phyloP scores from a whole-genome alignment of 2,329 filamentous ascomycete genomes.

The Aspergillus hortae region DNA sequence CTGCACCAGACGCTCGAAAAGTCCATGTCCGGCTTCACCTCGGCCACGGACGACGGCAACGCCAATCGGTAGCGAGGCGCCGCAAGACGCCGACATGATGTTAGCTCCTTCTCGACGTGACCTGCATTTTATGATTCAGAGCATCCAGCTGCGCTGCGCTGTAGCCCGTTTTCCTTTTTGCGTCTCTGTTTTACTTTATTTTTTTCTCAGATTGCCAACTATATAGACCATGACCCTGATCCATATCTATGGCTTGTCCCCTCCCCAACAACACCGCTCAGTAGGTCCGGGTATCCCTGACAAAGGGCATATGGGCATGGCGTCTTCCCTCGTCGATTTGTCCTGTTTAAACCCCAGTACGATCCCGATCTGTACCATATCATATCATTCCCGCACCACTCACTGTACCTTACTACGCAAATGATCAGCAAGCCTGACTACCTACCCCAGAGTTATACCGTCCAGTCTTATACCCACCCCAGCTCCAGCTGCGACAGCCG shows the following conservation, averaged over 20 bases:
- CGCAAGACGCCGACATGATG: background rate
- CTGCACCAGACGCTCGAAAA: conserved; percentile 17
- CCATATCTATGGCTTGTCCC: conserved; percentile 13
- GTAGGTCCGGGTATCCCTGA: conserved; percentile 15
- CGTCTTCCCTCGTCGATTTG: background rate
- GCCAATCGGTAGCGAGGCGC: background rate
- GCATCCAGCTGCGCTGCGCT: conserved; percentile 9
- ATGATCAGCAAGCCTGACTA: too few species aligned
- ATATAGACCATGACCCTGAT: conserved; percentile 14
- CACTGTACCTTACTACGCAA: too few species aligned
- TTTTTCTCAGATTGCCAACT: conserved; percentile 12
- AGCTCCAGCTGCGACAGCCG: too few species aligned
- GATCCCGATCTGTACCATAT: background rate
- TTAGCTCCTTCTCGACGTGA: background rate
- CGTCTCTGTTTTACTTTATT: conserved; percentile 2
- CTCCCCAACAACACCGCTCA: conserved; percentile 8
- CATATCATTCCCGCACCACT: too few species aligned
- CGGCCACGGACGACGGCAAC: conserved; percentile 12
- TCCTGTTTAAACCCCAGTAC: background rate
- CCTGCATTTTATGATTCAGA: background rate
- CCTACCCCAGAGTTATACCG: too few species aligned
- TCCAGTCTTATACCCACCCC: too few species aligned
- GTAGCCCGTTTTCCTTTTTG: conserved; percentile 7
- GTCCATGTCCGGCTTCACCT: conserved; percentile 12
- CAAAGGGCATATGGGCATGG: conserved; percentile 4